Evolutionary conservation across 768 basidiomycete genomes (phyloP).

Genomic region (Crepidotus variabilis): DNA sequence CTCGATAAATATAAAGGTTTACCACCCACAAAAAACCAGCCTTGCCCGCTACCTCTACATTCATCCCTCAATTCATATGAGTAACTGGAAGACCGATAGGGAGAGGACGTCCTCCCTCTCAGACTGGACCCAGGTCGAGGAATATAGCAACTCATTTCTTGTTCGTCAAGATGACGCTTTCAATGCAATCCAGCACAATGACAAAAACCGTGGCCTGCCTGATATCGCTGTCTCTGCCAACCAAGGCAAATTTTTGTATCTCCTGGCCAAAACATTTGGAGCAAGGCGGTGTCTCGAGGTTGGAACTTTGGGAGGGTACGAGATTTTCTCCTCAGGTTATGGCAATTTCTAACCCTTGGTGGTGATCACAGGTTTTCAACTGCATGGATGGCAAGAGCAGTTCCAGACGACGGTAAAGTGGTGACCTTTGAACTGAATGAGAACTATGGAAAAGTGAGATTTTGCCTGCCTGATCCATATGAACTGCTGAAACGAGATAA

Average conservation of each 20-base stretch:
- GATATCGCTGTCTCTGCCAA: constrained; percentile 32
- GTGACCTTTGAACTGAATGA: not conserved
- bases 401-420: constrained; percentile 1
- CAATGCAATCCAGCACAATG: constrained; percentile 23
- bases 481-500: not conserved
- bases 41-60: too few species aligned
- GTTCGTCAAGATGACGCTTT: constrained; percentile 25
- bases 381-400: constrained; percentile 1
- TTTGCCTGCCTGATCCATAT: too few species aligned
- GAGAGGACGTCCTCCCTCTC: too few species aligned
- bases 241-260: constrained; percentile 42
- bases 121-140: constrained; percentile 1
- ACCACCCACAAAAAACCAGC: too few species aligned
- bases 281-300: constrained; percentile 50
- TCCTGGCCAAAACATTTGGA: constrained; percentile 36
- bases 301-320: constrained; percentile 50
- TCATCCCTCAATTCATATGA: too few species aligned
- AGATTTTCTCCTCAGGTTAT: not conserved
- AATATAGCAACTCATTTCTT: constrained; percentile 34
- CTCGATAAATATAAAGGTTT: too few species aligned
- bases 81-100: too few species aligned
- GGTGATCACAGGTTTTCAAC: not conserved
- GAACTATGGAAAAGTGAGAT: not conserved
- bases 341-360: not conserved
- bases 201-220: constrained; percentile 25